A percentile compares a stretch with the other conserved stretches of the same genome.
These are phyloP conservation scores for Globisporangium mamillatum DNA, from an alignment of 352 stramenopile genomes.

Conservation along the genomic window DNA sequence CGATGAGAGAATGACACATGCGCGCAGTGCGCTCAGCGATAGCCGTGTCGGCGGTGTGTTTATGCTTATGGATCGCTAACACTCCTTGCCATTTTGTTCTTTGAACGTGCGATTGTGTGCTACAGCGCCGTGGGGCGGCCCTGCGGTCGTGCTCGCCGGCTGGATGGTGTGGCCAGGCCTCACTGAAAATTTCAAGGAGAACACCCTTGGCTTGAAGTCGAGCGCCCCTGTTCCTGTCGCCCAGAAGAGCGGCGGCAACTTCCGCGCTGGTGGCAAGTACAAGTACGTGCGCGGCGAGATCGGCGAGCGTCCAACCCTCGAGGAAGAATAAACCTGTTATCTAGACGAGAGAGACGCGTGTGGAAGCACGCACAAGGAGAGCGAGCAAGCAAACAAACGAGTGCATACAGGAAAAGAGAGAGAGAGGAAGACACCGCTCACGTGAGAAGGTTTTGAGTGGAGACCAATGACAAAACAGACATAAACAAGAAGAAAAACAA, in stretches of 20 bases:
- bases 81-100: background rate
- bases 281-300: constrained; percentile 77
- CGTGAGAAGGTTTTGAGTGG: constrained; percentile 8
- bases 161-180: constrained; percentile 77
- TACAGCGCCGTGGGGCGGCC: constrained; percentile 52
- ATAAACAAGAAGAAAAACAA: constrained; percentile 12
- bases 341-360: background rate
- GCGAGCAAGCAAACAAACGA: background rate
- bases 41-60: background rate
- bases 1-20: background rate
- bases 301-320: constrained; percentile 66
- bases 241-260: constrained; percentile 27
- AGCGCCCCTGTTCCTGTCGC: constrained; percentile 18
- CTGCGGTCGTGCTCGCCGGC: constrained; percentile 42
- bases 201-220: constrained; percentile 59
- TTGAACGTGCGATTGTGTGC: background rate
- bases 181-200: constrained; percentile 69
- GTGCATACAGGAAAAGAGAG: background rate
- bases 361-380: background rate
- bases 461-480: background rate
- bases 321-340: constrained; percentile 45
- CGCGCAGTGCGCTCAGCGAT: background rate
- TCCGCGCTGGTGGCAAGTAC: constrained; percentile 68
- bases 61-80: background rate
- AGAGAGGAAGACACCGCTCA: background rate